Evolutionary conservation across 2,329 filamentous ascomycete genomes (phyloP).

Genomic region (Xylariales sp.): DNA sequence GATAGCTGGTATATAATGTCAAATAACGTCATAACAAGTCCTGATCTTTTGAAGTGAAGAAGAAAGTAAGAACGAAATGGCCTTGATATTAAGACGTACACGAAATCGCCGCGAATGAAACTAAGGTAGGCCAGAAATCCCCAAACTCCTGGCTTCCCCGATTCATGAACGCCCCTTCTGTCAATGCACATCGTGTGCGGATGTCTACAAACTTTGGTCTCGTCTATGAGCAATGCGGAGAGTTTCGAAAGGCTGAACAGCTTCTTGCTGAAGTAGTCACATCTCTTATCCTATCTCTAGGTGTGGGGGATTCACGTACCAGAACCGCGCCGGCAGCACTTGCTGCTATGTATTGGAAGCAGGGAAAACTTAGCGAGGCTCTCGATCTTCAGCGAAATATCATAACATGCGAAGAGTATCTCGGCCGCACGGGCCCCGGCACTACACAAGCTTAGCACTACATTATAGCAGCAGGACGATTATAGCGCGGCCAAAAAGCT

Average conservation of each 20-base stretch:
- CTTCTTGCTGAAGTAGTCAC: conserved; percentile 9
- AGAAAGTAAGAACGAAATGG: no score
- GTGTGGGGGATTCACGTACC: background rate
- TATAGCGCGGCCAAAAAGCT: conserved; percentile 11
- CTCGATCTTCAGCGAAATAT: conserved; percentile 13
- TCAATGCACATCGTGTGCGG: background rate
- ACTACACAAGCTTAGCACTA: conserved; percentile 1
- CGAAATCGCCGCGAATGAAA: no score
- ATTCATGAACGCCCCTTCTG: no score
- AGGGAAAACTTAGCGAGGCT: conserved; percentile 8
- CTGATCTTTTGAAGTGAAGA: no score
- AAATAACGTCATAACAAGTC: no score
- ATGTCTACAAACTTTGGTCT: conserved; percentile 27
- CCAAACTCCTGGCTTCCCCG: no score
- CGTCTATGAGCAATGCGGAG: conserved; percentile 21
- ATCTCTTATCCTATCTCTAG: background rate
- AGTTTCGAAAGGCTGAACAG: background rate
- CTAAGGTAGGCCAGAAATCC: no score
- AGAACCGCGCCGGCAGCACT: conserved; percentile 14
- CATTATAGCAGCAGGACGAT: conserved; percentile 16
- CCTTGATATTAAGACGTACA: no score
- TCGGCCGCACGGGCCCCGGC: conserved; percentile 13
- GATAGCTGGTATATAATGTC: no score
- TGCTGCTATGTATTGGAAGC: conserved; percentile 7
- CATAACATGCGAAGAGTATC: conserved; percentile 8